A percentile compares a stretch with the other conserved stretches of the same genome.
phyloP scores from a whole-genome alignment of 768 basidiomycete species.

The Tricholoma matsutake region DNA sequence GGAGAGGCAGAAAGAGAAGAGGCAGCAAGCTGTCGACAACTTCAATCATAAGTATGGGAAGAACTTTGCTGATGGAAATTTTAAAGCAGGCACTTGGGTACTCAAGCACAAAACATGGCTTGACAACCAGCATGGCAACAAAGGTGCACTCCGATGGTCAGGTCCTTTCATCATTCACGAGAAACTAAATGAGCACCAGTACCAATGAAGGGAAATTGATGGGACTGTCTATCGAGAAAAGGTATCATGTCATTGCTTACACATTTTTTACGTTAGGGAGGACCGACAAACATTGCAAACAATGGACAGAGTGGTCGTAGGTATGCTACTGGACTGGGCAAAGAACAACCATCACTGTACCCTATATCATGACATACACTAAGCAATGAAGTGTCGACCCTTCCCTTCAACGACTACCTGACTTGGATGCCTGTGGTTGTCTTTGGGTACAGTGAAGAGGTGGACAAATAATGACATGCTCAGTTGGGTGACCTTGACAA shows the following conservation, averaged over 20 bases:
- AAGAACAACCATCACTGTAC: too few relatives aligned
- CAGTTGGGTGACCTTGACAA: too few relatives aligned
- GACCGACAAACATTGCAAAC: not conserved
- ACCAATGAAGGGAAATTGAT: slow-evolving; percentile 1
- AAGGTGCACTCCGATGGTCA: not conserved
- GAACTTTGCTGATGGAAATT: slow-evolving; percentile 15
- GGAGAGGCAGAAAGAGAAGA: too few relatives aligned
- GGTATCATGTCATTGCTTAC: not conserved
- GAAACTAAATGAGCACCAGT: not conserved
- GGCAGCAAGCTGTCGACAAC: slow-evolving; percentile 15
- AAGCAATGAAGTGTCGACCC: too few relatives aligned
- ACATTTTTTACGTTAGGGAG: not conserved
- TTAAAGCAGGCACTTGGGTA: slow-evolving; percentile 26
- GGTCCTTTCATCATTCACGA: slow-evolving; percentile 3
- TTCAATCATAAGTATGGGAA: slow-evolving; percentile 13
- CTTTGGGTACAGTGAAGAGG: too few relatives aligned
- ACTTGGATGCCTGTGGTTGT: too few relatives aligned
- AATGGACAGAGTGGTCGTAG: too few relatives aligned
- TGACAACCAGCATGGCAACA: slow-evolving; percentile 25
- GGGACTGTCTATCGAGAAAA: not conserved
- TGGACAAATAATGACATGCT: too few relatives aligned
- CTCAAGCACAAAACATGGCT: slow-evolving; percentile 27
- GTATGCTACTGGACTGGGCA: too few relatives aligned
- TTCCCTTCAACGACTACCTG: too few relatives aligned
- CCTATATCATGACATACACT: too few relatives aligned